phyloP scores from a whole-genome alignment of 1,284 basidiomycete species.

The Coniferiporia sulphurascens region DNA sequence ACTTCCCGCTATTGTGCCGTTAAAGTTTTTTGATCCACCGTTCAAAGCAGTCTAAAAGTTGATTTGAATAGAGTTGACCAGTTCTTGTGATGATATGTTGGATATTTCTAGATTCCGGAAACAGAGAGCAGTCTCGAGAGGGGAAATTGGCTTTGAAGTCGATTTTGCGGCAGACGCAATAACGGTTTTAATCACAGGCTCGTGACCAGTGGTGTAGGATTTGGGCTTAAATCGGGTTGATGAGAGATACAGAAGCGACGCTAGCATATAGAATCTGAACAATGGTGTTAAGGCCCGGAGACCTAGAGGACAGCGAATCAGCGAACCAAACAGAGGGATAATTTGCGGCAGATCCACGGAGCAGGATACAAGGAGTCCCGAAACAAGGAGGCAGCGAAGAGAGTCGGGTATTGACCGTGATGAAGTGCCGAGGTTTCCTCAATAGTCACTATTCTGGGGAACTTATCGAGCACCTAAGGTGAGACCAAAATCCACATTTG shows the following conservation, averaged over 20 bases:
- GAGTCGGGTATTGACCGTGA: not conserved
- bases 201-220: too few species aligned
- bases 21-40: not conserved
- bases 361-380: not conserved
- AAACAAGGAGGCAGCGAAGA: not conserved
- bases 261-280: not conserved
- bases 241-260: too few species aligned
- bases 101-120: not conserved
- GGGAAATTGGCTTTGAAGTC: too few species aligned
- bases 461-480: not conserved
- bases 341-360: slow-evolving; percentile 16
- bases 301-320: not conserved
- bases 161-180: too few species aligned
- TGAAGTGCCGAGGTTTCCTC: slow-evolving; percentile 14
- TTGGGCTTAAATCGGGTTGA: too few species aligned
- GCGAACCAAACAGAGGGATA: slow-evolving; percentile 2
- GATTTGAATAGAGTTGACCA: not conserved
- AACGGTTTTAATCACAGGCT: too few species aligned
- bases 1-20: not conserved
- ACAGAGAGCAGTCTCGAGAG: too few species aligned
- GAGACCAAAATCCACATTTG: not conserved
- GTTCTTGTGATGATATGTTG: not conserved
- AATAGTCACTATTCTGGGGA: not conserved
- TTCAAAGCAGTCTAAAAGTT: not conserved
- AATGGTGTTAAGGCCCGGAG: not conserved